A percentile compares a stretch with the other conserved stretches of the same genome.
Evolutionary conservation across 768 basidiomycete species (phyloP).

Genomic region (Suillus discolor): DNA sequence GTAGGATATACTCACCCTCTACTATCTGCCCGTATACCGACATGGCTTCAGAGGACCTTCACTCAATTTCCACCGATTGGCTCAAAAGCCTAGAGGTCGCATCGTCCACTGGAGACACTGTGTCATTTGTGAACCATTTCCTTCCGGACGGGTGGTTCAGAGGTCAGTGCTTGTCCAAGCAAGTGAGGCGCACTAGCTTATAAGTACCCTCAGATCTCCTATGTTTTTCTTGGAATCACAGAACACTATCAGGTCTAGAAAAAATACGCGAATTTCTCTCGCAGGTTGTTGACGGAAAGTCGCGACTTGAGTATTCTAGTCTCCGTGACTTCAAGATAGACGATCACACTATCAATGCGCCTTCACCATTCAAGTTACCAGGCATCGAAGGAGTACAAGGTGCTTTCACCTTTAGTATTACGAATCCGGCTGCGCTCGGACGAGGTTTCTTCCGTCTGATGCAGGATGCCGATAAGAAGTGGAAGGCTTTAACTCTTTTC

Average conservation of each 20-base stretch:
- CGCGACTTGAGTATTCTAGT: not conserved
- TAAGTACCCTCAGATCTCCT: not conserved
- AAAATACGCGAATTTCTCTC: not conserved
- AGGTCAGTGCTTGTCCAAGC: not conserved
- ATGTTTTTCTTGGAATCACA: slow-evolving; percentile 2
- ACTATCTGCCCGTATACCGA: not conserved
- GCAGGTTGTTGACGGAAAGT: not conserved
- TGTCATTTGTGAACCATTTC: not conserved
- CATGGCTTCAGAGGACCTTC: not conserved
- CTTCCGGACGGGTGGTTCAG: slow-evolving; percentile 3
- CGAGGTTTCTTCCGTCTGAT: slow-evolving; percentile 54
- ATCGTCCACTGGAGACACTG: not conserved
- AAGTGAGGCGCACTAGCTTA: not conserved
- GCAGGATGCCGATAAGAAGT: slow-evolving; percentile 41
- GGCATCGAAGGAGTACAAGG: slow-evolving; percentile 1
- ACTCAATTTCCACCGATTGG: not conserved
- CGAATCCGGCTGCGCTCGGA: not conserved
- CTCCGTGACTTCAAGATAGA: slow-evolving; percentile 3
- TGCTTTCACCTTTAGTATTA: slow-evolving; percentile 1
- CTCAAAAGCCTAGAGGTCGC: not conserved
- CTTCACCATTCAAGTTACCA: slow-evolving; percentile 1
- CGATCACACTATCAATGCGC: not conserved
- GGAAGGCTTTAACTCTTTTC: slow-evolving; percentile 60
- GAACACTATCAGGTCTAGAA: not conserved
- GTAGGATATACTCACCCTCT: not conserved